Conservation (phyloP, 2,329 filamentous ascomycete genomes). For the Fusarium paranaense region DNA sequence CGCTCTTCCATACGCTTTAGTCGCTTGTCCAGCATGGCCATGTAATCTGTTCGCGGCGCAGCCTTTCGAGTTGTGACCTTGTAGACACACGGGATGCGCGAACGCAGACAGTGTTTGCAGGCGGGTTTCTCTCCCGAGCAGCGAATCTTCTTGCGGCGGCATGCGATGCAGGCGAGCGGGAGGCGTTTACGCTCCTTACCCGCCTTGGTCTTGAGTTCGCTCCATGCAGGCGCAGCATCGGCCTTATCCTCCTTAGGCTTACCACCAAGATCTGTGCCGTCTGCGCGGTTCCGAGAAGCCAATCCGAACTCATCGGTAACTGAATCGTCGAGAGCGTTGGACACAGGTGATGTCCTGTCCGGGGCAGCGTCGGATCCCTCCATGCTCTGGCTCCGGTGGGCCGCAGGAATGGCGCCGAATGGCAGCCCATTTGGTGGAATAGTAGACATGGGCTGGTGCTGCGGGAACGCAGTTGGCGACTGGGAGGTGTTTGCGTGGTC, state of each 20-base stretch:
- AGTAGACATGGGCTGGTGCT: conserved; percentile 43
- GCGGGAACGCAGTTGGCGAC: conserved; percentile 50
- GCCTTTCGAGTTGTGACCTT: conserved; percentile 96
- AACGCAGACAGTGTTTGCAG: conserved; percentile 94
- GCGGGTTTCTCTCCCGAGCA: conserved; percentile 98
- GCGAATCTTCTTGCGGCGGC: conserved; percentile 95
- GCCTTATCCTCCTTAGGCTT: conserved; percentile 69
- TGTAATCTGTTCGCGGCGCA: conserved; percentile 94
- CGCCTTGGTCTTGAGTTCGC: conserved; percentile 87
- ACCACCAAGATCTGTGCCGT: conserved; percentile 65
- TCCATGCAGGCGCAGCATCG: conserved; percentile 76
- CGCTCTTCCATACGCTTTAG: conserved; percentile 97
- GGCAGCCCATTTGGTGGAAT: conserved; percentile 39
- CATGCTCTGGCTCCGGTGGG: conserved; percentile 44
- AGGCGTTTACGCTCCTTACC: conserved; percentile 95
- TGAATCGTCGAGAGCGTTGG: conserved; percentile 64
- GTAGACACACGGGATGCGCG: conserved; percentile 95
- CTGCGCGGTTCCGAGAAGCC: conserved; percentile 57
- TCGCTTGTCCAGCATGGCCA: conserved; percentile 98
- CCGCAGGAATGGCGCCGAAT: conserved; percentile 37
- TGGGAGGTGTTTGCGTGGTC: conserved; percentile 49
- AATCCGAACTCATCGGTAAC: conserved; percentile 70
- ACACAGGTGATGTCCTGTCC: conserved; percentile 56
- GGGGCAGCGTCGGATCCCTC: conserved; percentile 60
- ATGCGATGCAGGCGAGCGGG: conserved; percentile 94